These are phyloP conservation scores for Styphnolobium japonicum DNA, from an alignment of 306 rosid genomes.

Conservation along the genomic window DNA sequence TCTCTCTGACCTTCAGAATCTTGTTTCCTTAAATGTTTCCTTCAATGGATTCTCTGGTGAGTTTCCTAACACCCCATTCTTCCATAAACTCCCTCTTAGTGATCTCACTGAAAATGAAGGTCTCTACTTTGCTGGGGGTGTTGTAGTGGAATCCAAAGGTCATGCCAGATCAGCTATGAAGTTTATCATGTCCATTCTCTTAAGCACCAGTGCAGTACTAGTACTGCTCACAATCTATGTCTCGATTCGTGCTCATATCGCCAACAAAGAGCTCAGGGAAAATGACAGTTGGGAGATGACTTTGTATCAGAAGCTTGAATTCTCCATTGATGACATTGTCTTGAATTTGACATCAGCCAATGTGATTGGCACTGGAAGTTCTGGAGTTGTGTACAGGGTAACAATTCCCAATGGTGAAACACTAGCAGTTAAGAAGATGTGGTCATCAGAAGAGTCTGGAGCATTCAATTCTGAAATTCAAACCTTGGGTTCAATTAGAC, in stretches of 20 bases:
- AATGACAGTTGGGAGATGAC: slow-evolving; percentile 73
- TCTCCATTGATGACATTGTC: slow-evolving; percentile 75
- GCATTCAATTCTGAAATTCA: slow-evolving; percentile 81
- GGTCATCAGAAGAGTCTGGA: slow-evolving; percentile 79
- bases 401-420: slow-evolving; percentile 55
- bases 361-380: slow-evolving; percentile 94
- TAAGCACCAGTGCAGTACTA: slow-evolving; percentile 55
- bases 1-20: slow-evolving; percentile 66
- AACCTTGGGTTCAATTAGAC: slow-evolving; percentile 77
- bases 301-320: slow-evolving; percentile 73
- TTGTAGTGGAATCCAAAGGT: slow-evolving; percentile 11
- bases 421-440: slow-evolving; percentile 89
- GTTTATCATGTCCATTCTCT: slow-evolving; percentile 57
- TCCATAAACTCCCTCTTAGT: slow-evolving; percentile 66
- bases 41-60: slow-evolving; percentile 80
- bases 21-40: slow-evolving; percentile 80
- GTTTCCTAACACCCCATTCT: slow-evolving; percentile 79
- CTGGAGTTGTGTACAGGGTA: slow-evolving; percentile 89
- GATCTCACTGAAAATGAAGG: slow-evolving; percentile 68
- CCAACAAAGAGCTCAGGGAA: slow-evolving; percentile 37
- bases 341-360: slow-evolving; percentile 67
- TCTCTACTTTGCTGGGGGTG: slow-evolving; percentile 55
- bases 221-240: slow-evolving; percentile 63
- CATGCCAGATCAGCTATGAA: slow-evolving; percentile 48
- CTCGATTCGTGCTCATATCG: slow-evolving; percentile 44